These are phyloP conservation scores for Tulasnella sp. DNA, from an alignment of 768 basidiomycete species.

Conservation along the genomic window DNA sequence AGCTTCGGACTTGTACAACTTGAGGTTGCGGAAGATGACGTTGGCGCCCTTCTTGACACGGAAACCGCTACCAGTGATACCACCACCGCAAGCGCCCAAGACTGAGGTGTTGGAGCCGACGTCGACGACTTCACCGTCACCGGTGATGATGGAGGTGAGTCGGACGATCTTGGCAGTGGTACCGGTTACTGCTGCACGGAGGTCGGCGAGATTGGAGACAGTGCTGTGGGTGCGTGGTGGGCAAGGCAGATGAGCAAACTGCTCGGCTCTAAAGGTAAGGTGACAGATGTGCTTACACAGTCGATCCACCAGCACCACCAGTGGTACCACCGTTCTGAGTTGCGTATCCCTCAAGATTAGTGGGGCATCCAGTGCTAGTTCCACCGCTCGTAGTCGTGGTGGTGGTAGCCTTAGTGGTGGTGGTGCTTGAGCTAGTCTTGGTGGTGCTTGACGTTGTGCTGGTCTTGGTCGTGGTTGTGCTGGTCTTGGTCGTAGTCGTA, in stretches of 20 bases:
- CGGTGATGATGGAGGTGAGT: constrained; percentile 33
- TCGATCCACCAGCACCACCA: constrained; percentile 36
- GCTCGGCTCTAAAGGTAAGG: too few relatives aligned
- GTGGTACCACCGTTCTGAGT: constrained; percentile 37
- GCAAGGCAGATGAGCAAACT: neutral
- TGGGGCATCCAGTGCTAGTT: neutral
- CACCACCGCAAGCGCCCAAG: constrained; percentile 26
- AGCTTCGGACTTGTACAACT: constrained; percentile 22
- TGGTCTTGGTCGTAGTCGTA: neutral
- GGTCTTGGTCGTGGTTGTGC: neutral
- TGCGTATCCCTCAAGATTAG: constrained; percentile 30
- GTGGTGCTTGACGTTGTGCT: neutral
- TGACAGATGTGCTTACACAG: constrained; percentile 31
- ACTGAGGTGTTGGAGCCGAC: constrained; percentile 27
- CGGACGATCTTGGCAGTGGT: constrained; percentile 36
- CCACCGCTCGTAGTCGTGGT: neutral
- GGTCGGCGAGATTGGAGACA: constrained; percentile 35
- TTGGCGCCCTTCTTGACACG: constrained; percentile 24
- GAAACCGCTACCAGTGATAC: constrained; percentile 26
- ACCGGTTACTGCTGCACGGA: constrained; percentile 36
- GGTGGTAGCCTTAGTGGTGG: neutral
- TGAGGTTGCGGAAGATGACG: constrained; percentile 32
- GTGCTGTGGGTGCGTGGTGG: neutral
- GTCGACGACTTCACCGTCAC: constrained; percentile 29
- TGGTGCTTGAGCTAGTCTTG: constrained; percentile 1